phyloP scores from a whole-genome alignment of 1,139 yeast species.

The Debaryomyces fabryi region DNA sequence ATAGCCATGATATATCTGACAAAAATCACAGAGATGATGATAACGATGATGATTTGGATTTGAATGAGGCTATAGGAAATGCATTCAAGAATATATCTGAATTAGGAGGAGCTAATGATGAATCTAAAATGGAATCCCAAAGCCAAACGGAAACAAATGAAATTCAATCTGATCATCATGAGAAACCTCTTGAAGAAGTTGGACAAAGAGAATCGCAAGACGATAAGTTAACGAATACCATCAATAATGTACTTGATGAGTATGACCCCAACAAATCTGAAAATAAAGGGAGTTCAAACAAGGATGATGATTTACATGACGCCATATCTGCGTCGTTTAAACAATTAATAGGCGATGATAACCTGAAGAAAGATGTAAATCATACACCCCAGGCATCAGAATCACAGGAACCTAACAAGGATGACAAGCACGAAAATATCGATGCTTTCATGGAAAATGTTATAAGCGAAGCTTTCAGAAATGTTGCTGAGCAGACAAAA shows the following conservation, averaged over 20 bases:
- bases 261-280: slow-evolving; percentile 2
- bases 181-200: background rate
- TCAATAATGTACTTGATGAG: slow-evolving; percentile 4
- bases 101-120: background rate
- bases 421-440: slow-evolving; percentile 17
- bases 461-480: slow-evolving; percentile 37
- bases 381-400: background rate
- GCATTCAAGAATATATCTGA: slow-evolving; percentile 22
- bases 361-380: background rate
- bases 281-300: slow-evolving; percentile 12
- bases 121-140: background rate
- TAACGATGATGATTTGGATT: slow-evolving; percentile 13
- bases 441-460: slow-evolving; percentile 33
- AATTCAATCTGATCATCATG: background rate
- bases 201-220: background rate
- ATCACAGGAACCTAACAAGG: slow-evolving; percentile 1
- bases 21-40: slow-evolving; percentile 11
- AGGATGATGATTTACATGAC: slow-evolving; percentile 15
- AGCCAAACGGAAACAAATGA: background rate
- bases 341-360: slow-evolving; percentile 7
- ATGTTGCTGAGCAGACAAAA: slow-evolving; percentile 23
- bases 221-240: background rate
- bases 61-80: slow-evolving; percentile 30
- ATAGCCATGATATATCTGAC: background rate
- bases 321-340: slow-evolving; percentile 25